Percentiles rank a stretch among this genome's conserved stretches.
These are phyloP conservation scores for Colletotrichum gigasporum DNA, from an alignment of 2,329 filamentous ascomycete genomes.

Conservation along the genomic window DNA sequence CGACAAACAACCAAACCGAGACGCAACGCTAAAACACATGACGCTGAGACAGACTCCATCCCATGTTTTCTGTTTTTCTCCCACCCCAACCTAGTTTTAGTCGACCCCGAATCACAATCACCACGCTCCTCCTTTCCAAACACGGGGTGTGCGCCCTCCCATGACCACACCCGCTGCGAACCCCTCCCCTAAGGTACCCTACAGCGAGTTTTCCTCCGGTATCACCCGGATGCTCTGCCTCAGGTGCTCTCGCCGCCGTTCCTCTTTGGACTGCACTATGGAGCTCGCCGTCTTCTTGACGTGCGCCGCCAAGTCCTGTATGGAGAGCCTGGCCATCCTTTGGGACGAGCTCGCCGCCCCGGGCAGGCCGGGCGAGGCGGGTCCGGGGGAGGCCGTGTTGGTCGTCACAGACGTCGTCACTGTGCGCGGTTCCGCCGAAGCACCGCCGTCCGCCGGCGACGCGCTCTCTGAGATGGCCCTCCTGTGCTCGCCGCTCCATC, in stretches of 20 bases:
- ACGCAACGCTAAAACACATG: conserved; percentile 18
- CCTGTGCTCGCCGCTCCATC: conserved; percentile 29
- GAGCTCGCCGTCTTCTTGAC: conserved; percentile 28
- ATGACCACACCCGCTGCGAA: background rate
- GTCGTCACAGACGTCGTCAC: background rate
- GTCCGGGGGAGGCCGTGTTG: background rate
- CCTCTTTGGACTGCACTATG: conserved; percentile 35
- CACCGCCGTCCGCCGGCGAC: background rate
- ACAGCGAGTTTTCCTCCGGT: conserved; percentile 32
- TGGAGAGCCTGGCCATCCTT: conserved; percentile 8
- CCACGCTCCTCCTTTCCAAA: background rate
- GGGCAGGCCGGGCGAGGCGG: conserved; percentile 2
- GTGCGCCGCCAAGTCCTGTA: conserved; percentile 30
- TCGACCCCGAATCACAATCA: no score
- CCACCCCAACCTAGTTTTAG: background rate
- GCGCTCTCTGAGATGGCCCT: conserved; percentile 11
- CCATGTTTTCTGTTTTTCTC: background rate
- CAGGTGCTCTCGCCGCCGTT: conserved; percentile 46
- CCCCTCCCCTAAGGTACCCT: background rate
- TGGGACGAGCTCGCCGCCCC: background rate
- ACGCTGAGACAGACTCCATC: conserved; percentile 12
- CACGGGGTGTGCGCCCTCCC: background rate
- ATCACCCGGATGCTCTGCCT: conserved; percentile 48
- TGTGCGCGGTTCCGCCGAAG: conserved; percentile 6
- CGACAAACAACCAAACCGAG: no score